phyloP scores from a whole-genome alignment of 805 yeast species.

The Saccharomycopsis synnaedendra region DNA sequence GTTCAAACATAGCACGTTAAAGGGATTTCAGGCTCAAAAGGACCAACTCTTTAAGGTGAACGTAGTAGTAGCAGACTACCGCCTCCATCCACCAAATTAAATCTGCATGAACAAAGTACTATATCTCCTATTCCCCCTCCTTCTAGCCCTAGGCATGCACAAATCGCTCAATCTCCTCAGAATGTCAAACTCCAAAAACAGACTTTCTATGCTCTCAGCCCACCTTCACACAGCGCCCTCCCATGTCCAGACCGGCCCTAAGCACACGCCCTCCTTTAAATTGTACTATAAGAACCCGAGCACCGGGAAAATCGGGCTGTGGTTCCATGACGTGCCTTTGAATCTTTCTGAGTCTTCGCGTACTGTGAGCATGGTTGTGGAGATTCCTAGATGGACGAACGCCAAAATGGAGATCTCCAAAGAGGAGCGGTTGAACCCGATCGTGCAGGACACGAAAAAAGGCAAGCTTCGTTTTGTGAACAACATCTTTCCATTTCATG shows the following conservation, averaged over 20 bases:
- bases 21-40: too few species aligned
- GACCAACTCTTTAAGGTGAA: too few species aligned
- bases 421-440: slow-evolving; percentile 79
- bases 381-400: slow-evolving; percentile 97
- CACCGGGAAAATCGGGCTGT: slow-evolving; percentile 78
- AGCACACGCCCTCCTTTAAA: slow-evolving; percentile 88
- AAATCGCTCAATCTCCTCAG: background rate
- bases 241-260: slow-evolving; percentile 61
- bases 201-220: background rate
- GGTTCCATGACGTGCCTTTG: slow-evolving; percentile 90
- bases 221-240: background rate
- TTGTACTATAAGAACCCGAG: slow-evolving; percentile 76
- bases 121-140: background rate
- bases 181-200: background rate
- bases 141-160: background rate
- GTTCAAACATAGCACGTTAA: too few species aligned
- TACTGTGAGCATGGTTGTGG: slow-evolving; percentile 83
- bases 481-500: slow-evolving; percentile 98
- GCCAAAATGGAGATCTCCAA: slow-evolving; percentile 94
- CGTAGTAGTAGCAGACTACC: too few species aligned
- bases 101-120: too few species aligned
- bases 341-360: slow-evolving; percentile 91
- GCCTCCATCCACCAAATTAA: too few species aligned
- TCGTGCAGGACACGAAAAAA: slow-evolving; percentile 94
- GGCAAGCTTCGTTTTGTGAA: slow-evolving; percentile 93